These are phyloP conservation scores for Monilinia aucupariae DNA, from an alignment of 2,329 filamentous ascomycete genomes.

Conservation along the genomic window DNA sequence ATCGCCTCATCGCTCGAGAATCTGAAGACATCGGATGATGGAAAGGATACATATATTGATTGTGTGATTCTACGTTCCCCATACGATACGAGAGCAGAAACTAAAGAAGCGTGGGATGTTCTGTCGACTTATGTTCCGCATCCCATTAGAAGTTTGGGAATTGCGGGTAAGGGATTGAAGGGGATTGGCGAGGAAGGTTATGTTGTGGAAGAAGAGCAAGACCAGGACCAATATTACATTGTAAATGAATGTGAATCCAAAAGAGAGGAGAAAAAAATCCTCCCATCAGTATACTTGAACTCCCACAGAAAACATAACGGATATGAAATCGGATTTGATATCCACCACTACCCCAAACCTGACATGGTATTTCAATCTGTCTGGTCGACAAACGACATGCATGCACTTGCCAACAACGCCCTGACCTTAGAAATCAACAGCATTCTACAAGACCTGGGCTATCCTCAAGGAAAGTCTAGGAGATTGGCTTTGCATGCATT, in stretches of 20 bases:
- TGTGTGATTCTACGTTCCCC: slow-evolving; percentile 55
- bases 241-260: background rate
- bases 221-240: background rate
- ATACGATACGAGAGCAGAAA: slow-evolving; percentile 44
- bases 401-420: background rate
- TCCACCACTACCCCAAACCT: background rate
- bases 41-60: slow-evolving; percentile 45
- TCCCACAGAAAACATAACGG: background rate
- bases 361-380: background rate
- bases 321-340: background rate
- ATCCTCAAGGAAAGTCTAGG: background rate
- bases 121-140: slow-evolving; percentile 63
- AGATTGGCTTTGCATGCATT: background rate
- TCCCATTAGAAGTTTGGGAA: slow-evolving; percentile 61
- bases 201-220: background rate
- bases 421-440: background rate
- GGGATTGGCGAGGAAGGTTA: slow-evolving; percentile 43
- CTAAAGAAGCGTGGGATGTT: slow-evolving; percentile 59
- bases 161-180: slow-evolving; percentile 63
- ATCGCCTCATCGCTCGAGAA: slow-evolving; percentile 61
- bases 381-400: background rate
- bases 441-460: background rate
- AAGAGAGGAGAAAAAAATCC: background rate
- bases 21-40: slow-evolving; percentile 28
- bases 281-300: background rate